A percentile compares a stretch with the other conserved stretches of the same genome.
Evolutionary conservation across 106 monocot species (phyloP).

Genomic region (Dendrobium catenatum): DNA sequence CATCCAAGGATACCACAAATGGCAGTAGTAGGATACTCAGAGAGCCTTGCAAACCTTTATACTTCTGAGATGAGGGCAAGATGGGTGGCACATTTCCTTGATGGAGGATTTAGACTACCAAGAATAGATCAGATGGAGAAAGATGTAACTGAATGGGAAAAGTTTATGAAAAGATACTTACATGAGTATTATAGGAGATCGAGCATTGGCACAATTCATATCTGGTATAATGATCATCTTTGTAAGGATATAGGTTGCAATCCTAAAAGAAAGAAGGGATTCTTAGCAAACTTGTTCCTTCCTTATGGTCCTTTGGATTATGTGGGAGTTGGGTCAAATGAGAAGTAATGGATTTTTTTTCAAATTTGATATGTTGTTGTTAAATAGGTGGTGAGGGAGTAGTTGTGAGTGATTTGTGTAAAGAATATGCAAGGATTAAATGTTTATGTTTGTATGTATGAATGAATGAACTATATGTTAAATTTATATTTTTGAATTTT

Average conservation of each 20-base stretch:
- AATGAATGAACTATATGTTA: too few species aligned
- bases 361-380: too few species aligned
- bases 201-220: constrained; percentile 28
- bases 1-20: constrained; percentile 70
- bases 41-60: constrained; percentile 43
- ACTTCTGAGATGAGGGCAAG: constrained; percentile 53
- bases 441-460: too few species aligned
- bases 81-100: constrained; percentile 55
- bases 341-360: background rate
- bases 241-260: constrained; percentile 59
- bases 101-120: constrained; percentile 45
- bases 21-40: constrained; percentile 56
- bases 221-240: constrained; percentile 59
- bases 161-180: constrained; percentile 29
- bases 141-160: constrained; percentile 37
- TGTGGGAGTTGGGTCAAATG: constrained; percentile 8
- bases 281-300: constrained; percentile 44
- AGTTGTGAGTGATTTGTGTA: too few species aligned
- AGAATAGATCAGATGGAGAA: constrained; percentile 48
- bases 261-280: constrained; percentile 48
- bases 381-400: too few species aligned
- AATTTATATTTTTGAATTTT: too few species aligned
- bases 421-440: too few species aligned
- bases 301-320: constrained; percentile 68
- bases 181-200: constrained; percentile 22